Conservation (phyloP, 495 filamentous ascomycete species). For the Glutinoglossum americanum region DNA sequence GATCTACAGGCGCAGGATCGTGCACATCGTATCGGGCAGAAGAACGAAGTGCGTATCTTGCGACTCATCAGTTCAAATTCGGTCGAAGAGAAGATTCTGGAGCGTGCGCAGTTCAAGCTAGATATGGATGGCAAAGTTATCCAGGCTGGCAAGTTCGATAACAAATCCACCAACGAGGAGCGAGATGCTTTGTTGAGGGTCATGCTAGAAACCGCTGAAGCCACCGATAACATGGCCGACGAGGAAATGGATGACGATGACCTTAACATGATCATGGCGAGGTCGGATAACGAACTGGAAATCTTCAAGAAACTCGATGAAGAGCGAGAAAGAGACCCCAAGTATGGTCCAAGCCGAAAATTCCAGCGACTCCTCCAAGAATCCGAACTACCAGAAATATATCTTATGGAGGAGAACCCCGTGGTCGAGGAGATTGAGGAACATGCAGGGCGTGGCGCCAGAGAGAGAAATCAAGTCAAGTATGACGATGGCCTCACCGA, state of each 20-base stretch:
- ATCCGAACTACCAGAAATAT: conserved; percentile 79
- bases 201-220: conserved; percentile 75
- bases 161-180: conserved; percentile 96
- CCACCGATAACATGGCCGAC: conserved; percentile 62
- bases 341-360: conserved; percentile 51
- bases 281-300: conserved; percentile 19
- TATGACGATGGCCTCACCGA: conserved; percentile 97
- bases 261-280: conserved; percentile 49
- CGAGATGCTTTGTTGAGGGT: conserved; percentile 87
- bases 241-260: conserved; percentile 97
- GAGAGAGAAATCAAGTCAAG: conserved; percentile 78
- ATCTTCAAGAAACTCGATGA: conserved; percentile 37
- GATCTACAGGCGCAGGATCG: conserved; percentile 98
- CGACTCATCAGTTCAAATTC: conserved; percentile 90
- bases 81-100: conserved; percentile 94
- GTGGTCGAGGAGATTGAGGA: conserved; percentile 56
- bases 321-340: conserved; percentile 35
- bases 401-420: conserved; percentile 66
- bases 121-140: conserved; percentile 99
- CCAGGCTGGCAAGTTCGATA: conserved; percentile 96
- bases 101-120: conserved; percentile 90
- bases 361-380: conserved; percentile 70
- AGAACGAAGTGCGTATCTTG: conserved; percentile 95
- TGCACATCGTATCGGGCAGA: conserved; percentile 98
- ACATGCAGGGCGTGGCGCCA: conserved; percentile 66